phyloP scores from a whole-genome alignment of 202 grass and related monocot genomes.

The Panicum hallii region DNA sequence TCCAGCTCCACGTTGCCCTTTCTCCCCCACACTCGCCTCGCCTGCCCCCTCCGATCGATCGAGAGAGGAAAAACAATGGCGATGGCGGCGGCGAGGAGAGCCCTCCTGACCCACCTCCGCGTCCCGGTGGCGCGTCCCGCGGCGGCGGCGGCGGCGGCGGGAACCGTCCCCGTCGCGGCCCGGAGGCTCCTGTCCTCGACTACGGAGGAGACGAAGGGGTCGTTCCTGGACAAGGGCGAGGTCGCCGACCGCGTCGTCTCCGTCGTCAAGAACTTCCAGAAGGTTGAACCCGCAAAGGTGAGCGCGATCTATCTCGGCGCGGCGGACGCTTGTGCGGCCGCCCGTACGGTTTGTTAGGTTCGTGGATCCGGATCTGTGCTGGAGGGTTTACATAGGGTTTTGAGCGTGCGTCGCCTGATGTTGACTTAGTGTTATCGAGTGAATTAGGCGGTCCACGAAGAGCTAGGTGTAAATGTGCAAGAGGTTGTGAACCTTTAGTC shows the following conservation, averaged over 20 bases:
- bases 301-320: background rate
- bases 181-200: constrained; percentile 53
- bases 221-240: constrained; percentile 87
- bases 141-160: background rate
- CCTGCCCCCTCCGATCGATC: background rate
- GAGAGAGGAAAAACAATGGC: constrained; percentile 47
- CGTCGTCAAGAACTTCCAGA: constrained; percentile 85
- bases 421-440: background rate
- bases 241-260: constrained; percentile 76
- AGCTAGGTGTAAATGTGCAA: background rate
- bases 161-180: constrained; percentile 10
- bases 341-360: background rate
- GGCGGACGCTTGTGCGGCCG: background rate
- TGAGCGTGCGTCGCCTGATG: background rate
- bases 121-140: constrained; percentile 40
- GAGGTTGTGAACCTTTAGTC: background rate
- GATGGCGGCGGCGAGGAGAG: constrained; percentile 69
- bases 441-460: background rate
- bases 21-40: constrained; percentile 36
- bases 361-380: constrained; percentile 45
- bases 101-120: constrained; percentile 64
- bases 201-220: constrained; percentile 69
- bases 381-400: constrained; percentile 32
- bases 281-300: constrained; percentile 79
- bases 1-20: constrained; percentile 24